Evolutionary conservation across 1,284 basidiomycete genomes (phyloP).

Genomic region (Sanghuangporus sanghuang): DNA sequence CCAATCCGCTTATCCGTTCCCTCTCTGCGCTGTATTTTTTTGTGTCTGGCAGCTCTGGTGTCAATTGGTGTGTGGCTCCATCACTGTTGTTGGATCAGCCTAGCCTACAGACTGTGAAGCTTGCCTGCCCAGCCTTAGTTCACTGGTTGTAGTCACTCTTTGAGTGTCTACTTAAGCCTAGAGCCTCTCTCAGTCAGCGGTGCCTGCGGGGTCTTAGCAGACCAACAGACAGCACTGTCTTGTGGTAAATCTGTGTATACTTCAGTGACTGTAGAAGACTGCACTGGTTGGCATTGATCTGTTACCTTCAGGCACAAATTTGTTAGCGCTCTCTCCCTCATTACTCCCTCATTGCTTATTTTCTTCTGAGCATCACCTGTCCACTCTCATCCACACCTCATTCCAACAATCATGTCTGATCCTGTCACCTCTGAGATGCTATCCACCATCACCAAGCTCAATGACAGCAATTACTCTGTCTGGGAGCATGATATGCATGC

Average conservation of each 20-base stretch:
- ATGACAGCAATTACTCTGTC: neutral
- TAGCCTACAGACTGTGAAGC: neutral
- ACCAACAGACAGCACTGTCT: conserved; percentile 10
- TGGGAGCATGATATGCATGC: too few species aligned
- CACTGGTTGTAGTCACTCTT: neutral
- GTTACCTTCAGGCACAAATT: neutral
- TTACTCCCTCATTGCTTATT: neutral
- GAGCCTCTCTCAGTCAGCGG: conserved; percentile 5
- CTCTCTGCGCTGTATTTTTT: neutral
- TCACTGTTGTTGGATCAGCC: too few species aligned
- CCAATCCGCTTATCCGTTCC: neutral
- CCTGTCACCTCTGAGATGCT: neutral
- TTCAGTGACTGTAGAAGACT: neutral
- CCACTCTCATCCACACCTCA: neutral
- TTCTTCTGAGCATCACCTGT: neutral
- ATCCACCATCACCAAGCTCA: neutral
- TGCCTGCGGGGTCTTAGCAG: neutral
- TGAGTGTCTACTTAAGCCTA: neutral
- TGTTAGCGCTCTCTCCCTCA: neutral
- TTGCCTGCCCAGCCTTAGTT: conserved; percentile 1
- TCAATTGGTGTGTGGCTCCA: too few species aligned
- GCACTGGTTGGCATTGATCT: too few species aligned
- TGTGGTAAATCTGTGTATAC: neutral
- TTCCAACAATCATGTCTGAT: neutral
- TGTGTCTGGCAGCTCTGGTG: neutral